These are phyloP conservation scores for Sporisorium reilianum DNA, from an alignment of 1,284 basidiomycete species.

Conservation along the genomic window DNA sequence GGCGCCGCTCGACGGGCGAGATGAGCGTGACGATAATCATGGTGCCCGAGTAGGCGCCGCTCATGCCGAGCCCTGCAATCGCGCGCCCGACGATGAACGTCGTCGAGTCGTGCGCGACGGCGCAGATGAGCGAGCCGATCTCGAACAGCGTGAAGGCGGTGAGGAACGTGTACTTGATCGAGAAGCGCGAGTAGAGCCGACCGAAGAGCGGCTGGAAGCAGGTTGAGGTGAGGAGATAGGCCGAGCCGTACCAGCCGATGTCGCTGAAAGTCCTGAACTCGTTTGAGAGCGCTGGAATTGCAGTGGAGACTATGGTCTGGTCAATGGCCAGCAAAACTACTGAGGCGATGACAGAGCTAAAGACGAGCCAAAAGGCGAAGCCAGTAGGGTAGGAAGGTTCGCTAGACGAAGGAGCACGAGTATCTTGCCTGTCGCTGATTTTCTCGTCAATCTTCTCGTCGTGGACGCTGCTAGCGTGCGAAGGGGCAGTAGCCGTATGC, in stretches of 20 bases:
- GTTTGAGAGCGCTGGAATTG: conserved; percentile 54
- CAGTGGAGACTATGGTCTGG: conserved; percentile 61
- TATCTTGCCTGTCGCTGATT: not conserved
- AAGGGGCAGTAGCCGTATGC: too few species aligned
- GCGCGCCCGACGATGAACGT: conserved; percentile 63
- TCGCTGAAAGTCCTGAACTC: conserved; percentile 51
- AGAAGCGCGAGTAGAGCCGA: conserved; percentile 51
- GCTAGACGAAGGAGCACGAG: too few species aligned
- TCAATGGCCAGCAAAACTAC: conserved; percentile 35
- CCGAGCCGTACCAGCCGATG: conserved; percentile 60
- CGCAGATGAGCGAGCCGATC: conserved; percentile 60
- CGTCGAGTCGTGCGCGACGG: conserved; percentile 41
- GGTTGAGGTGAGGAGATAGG: conserved; percentile 58
- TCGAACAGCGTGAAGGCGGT: conserved; percentile 50
- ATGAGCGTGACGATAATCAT: conserved; percentile 54
- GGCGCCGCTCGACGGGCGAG: conserved; percentile 32
- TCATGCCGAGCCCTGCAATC: conserved; percentile 55
- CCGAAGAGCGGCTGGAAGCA: conserved; percentile 61
- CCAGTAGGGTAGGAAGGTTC: not conserved
- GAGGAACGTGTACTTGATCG: conserved; percentile 55
- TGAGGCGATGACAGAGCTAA: not conserved
- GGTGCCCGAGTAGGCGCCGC: conserved; percentile 55
- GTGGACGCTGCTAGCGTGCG: not conserved
- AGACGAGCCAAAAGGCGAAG: conserved; percentile 20
- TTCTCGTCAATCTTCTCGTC: too few species aligned